Percentiles rank a stretch among this genome's conserved stretches.
phyloP scores from a whole-genome alignment of 2,329 filamentous ascomycete species.

The Bipolaris victoriae region DNA sequence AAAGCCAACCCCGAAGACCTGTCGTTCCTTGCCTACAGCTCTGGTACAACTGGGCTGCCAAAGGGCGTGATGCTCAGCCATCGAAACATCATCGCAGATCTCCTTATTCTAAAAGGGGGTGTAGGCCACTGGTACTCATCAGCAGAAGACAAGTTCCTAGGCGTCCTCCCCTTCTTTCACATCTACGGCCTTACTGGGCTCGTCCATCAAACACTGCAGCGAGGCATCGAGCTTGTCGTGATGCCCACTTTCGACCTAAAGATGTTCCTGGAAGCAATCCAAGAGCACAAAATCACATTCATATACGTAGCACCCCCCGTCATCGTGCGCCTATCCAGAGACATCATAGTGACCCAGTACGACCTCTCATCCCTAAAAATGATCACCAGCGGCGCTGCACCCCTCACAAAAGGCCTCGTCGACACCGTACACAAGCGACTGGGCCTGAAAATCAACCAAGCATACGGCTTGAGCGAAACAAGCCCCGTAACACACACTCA shows the following conservation, averaged over 20 bases:
- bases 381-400: slow-evolving; percentile 85
- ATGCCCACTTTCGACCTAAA: slow-evolving; percentile 83
- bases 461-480: slow-evolving; percentile 35
- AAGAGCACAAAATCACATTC: slow-evolving; percentile 75
- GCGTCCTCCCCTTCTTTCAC: slow-evolving; percentile 87
- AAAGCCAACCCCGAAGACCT: slow-evolving; percentile 70
- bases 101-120: slow-evolving; percentile 79
- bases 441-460: slow-evolving; percentile 49
- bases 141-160: slow-evolving; percentile 68
- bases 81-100: slow-evolving; percentile 64
- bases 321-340: slow-evolving; percentile 77
- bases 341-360: slow-evolving; percentile 77
- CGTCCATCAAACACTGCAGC: slow-evolving; percentile 70
- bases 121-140: slow-evolving; percentile 80
- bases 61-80: slow-evolving; percentile 56
- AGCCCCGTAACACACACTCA: slow-evolving; percentile 35
- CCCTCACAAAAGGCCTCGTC: slow-evolving; percentile 78
- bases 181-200: slow-evolving; percentile 82
- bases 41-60: slow-evolving; percentile 53
- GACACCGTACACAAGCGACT: slow-evolving; percentile 75
- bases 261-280: slow-evolving; percentile 74
- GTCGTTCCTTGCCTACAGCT: slow-evolving; percentile 72
- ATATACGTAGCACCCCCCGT: slow-evolving; percentile 84
- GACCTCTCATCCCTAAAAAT: slow-evolving; percentile 78
- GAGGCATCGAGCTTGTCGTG: slow-evolving; percentile 70